A percentile compares a stretch with the other conserved stretches of the same genome.
These are phyloP conservation scores for Forsythia viridissima DNA, from an alignment of 257 asterid genomes.

Conservation along the genomic window DNA sequence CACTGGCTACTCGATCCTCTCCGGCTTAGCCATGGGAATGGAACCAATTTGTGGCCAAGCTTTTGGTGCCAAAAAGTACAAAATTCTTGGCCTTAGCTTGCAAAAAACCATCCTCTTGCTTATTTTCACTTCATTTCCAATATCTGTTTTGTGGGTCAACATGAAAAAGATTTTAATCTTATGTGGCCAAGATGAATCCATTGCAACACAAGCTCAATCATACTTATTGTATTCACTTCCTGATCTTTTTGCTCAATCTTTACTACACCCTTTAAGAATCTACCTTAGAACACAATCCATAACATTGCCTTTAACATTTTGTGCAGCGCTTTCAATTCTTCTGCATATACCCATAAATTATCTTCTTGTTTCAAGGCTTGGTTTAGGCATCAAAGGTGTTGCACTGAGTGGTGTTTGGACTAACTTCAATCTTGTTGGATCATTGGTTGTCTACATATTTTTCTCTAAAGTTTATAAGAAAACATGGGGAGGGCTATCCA, in stretches of 20 bases:
- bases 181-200: slow-evolving; percentile 61
- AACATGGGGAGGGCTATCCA: slow-evolving; percentile 58
- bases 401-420: slow-evolving; percentile 70
- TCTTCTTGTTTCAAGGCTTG: slow-evolving; percentile 50
- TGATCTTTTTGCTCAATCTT: slow-evolving; percentile 59
- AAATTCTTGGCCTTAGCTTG: slow-evolving; percentile 60
- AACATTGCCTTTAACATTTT: slow-evolving; percentile 64
- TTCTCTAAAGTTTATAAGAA: slow-evolving; percentile 49
- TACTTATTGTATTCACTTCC: slow-evolving; percentile 59
- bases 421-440: slow-evolving; percentile 54
- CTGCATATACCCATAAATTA: slow-evolving; percentile 66
- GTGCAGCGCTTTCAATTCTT: slow-evolving; percentile 58
- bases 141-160: slow-evolving; percentile 65
- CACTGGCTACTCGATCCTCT: slow-evolving; percentile 16
- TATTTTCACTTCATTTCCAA: slow-evolving; percentile 54
- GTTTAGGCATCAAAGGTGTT: slow-evolving; percentile 58
- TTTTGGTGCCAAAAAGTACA: slow-evolving; percentile 61
- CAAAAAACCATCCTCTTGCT: slow-evolving; percentile 67
- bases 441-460: slow-evolving; percentile 43
- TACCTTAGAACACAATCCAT: slow-evolving; percentile 78
- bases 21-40: slow-evolving; percentile 87
- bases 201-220: slow-evolving; percentile 60
- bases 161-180: slow-evolving; percentile 50
- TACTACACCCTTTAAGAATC: slow-evolving; percentile 69
- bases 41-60: slow-evolving; percentile 89